Conservation (phyloP, 106 monocot species). For the Dendrobium catenatum region DNA sequence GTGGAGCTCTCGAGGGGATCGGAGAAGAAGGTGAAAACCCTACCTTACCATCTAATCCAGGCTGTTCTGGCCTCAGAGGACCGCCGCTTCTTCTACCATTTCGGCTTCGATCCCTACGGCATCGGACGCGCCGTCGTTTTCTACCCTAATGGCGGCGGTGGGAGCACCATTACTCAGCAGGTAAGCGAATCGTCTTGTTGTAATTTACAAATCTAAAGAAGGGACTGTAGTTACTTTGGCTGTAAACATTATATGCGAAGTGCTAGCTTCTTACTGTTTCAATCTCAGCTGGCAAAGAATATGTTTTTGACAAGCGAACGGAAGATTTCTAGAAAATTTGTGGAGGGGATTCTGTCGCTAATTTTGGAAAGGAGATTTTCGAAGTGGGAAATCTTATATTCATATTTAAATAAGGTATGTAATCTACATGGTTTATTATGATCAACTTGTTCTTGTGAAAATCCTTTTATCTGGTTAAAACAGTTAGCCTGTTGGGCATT, state of each 20-base stretch:
- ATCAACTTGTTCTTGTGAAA: neutral
- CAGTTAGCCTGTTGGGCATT: neutral
- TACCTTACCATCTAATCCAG: slow-evolving; percentile 25
- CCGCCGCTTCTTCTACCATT: slow-evolving; percentile 35
- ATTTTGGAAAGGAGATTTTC: slow-evolving; percentile 37
- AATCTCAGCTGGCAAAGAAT: slow-evolving; percentile 35
- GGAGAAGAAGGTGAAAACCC: slow-evolving; percentile 16
- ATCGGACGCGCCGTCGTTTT: slow-evolving; percentile 36
- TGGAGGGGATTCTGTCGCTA: slow-evolving; percentile 31
- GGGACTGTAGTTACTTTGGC: neutral
- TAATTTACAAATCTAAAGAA: neutral
- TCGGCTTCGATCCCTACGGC: slow-evolving; percentile 37
- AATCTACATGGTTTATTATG: slow-evolving; percentile 3
- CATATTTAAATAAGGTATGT: slow-evolving; percentile 34
- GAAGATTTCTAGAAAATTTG: slow-evolving; percentile 33
- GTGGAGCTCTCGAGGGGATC: slow-evolving; percentile 20
- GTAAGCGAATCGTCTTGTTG: slow-evolving; percentile 9
- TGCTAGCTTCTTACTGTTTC: neutral
- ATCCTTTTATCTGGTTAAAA: neutral
- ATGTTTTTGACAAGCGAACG: slow-evolving; percentile 32
- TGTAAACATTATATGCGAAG: neutral
- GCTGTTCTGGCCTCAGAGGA: slow-evolving; percentile 40
- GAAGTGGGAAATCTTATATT: slow-evolving; percentile 26
- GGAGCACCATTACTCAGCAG: slow-evolving; percentile 55
- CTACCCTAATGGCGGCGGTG: slow-evolving; percentile 43